These are phyloP conservation scores for Cyberlindnera euphorbiiphila DNA, from an alignment of 805 yeast genomes.

Conservation along the genomic window DNA sequence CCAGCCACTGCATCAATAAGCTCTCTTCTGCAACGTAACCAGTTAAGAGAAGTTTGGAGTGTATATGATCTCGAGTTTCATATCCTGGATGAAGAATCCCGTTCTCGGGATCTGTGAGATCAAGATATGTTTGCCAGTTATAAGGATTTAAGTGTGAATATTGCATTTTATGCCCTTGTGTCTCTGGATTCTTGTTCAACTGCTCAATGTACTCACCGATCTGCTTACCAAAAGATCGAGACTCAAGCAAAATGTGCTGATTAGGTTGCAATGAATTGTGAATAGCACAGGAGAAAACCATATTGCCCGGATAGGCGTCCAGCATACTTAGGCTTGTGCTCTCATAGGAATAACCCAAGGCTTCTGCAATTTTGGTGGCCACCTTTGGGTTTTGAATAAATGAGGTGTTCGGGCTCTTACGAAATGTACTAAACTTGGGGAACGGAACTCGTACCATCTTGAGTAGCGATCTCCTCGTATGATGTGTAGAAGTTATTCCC, in stretches of 20 bases:
- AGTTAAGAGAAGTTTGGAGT: constrained; percentile 51
- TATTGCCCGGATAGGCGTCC: constrained; percentile 58
- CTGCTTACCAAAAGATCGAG: constrained; percentile 32
- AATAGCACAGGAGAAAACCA: constrained; percentile 59
- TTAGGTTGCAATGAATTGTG: constrained; percentile 57
- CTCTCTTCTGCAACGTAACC: constrained; percentile 66
- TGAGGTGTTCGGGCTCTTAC: constrained; percentile 12
- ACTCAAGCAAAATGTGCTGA: constrained; percentile 61
- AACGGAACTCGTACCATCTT: constrained; percentile 10
- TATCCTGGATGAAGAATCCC: constrained; percentile 39
- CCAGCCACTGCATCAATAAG: constrained; percentile 69
- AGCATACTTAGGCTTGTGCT: constrained; percentile 43
- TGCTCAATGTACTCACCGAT: constrained; percentile 8
- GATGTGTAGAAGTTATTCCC: too few species aligned
- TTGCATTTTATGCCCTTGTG: constrained; percentile 22
- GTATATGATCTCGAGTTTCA: constrained; percentile 38
- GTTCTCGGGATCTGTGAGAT: constrained; percentile 40
- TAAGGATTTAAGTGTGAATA: constrained; percentile 50
- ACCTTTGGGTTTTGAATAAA: constrained; percentile 9
- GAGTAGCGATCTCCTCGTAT: too few species aligned
- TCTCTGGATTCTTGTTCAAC: background rate
- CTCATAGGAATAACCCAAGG: constrained; percentile 37
- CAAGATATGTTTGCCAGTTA: constrained; percentile 59
- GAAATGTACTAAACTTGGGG: constrained; percentile 1
- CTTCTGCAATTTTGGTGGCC: constrained; percentile 39